Base-by-base conservation (phyloP, 495 filamentous ascomycete species). In the Xylaria venustula region DNA sequence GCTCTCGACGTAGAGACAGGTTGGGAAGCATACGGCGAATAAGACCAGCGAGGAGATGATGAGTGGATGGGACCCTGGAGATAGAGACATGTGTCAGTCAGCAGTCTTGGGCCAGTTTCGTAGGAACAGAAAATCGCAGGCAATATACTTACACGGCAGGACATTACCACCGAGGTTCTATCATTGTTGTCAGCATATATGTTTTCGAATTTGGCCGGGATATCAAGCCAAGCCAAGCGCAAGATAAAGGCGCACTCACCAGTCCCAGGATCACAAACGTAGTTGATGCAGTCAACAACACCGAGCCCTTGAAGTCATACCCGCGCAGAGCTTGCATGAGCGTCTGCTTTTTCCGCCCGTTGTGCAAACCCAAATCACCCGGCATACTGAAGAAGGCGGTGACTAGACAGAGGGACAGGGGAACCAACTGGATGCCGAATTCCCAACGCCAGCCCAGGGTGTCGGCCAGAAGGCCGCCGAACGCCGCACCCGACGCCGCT, bases 81-180 rank as follows among this genome's bases (percentile, higher is more conserved):
- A 19, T 54, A 7, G 37, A 34, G 5, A 34, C 30, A 34, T 34
- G n/a, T n/a, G n/a, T n/a, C n/a, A n/a, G n/a, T n/a, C n/a, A n/a
- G n/a, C n/a, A n/a, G n/a, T n/a, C n/a, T n/a, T n/a, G n/a, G n/a
- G n/a, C n/a, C n/a, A n/a, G n/a, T n/a, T n/a, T n/a, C n/a, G n/a
- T n/a, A n/a, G 30, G 11, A 11, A 34, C 5, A 5, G 30, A 34
- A 34, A 5, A 34, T 34, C 30, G 11, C 37, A 40, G 37, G 37
- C 37, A 40, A 3, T 40, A 8, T 11, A 51, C 72, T 69, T 64
- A 77, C 75, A 93, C 34, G 84, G 80, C 37, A 86, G 76, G 11
- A 92, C 75, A 69, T 92, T 92, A n/a, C 90, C 90, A 41, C 90
- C 90, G 6, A 91, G 79, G 49, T 87, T 92, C 80, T 83, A 57